A percentile compares a stretch with the other conserved stretches of the same genome.
Conservation (phyloP, 306 rosid genomes). For the Carpinus fangiana region DNA sequence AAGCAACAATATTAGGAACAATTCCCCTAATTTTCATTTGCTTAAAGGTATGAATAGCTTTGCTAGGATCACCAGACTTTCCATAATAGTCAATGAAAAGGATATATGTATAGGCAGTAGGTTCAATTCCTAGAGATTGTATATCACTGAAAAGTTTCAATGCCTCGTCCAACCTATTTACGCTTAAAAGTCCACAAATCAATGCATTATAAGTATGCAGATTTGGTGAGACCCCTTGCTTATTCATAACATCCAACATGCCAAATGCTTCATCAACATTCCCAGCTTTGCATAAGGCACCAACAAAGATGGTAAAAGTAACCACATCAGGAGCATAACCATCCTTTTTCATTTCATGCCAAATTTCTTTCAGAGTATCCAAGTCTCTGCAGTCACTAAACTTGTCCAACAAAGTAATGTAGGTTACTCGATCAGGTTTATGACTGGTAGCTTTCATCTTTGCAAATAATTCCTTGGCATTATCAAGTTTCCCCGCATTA, state of each 20-base stretch:
- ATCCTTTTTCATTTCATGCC: constrained; percentile 86
- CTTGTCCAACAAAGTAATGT: constrained; percentile 81
- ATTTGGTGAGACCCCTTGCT: constrained; percentile 67
- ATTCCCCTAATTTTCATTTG: constrained; percentile 80
- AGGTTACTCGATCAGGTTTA: constrained; percentile 79
- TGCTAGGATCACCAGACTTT: constrained; percentile 73
- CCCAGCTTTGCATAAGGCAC: constrained; percentile 77
- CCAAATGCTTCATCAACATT: constrained; percentile 67
- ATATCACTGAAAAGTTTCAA: constrained; percentile 61
- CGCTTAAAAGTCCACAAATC: constrained; percentile 69
- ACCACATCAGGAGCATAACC: constrained; percentile 87
- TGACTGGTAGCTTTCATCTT: constrained; percentile 73
- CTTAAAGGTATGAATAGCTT: constrained; percentile 77
- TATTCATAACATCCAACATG: constrained; percentile 61
- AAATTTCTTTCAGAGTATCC: constrained; percentile 54
- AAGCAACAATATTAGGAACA: constrained; percentile 79
- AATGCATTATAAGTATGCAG: constrained; percentile 88
- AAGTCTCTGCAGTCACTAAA: constrained; percentile 62
- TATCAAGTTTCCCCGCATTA: constrained; percentile 64
- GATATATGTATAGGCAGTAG: constrained; percentile 79
- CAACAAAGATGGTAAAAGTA: constrained; percentile 73
- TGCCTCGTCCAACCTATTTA: constrained; percentile 70
- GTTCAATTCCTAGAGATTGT: constrained; percentile 68
- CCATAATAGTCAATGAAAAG: constrained; percentile 90
- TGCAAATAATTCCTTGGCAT: constrained; percentile 59